Evolutionary conservation across 2,329 filamentous ascomycete species (phyloP).

Genomic region (Orbilia oligospora): DNA sequence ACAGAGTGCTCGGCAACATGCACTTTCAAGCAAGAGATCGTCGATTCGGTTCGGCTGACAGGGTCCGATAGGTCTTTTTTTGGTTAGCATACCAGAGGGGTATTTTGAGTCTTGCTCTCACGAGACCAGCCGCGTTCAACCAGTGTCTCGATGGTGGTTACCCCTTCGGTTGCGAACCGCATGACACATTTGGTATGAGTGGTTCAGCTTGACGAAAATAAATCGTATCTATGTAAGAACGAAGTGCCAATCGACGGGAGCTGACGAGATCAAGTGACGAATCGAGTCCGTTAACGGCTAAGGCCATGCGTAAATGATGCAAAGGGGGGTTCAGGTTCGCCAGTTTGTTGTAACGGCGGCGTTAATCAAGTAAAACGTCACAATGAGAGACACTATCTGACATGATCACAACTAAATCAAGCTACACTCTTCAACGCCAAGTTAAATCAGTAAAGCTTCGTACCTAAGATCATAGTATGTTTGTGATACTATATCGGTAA

Average conservation of each 20-base stretch:
- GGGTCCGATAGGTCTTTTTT: background rate
- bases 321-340: background rate
- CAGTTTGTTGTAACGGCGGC: background rate
- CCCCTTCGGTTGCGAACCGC: constrained; percentile 20
- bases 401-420: background rate
- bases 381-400: background rate
- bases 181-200: constrained; percentile 13
- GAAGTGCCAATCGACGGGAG: background rate
- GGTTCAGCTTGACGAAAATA: constrained; percentile 11
- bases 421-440: background rate
- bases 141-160: background rate
- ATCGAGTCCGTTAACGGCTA: background rate
- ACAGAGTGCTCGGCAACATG: constrained; percentile 4
- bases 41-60: background rate
- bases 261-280: background rate
- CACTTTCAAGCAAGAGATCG: constrained; percentile 14
- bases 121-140: constrained; percentile 3
- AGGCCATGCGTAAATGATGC: background rate
- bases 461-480: background rate
- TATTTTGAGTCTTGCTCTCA: background rate
- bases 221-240: constrained; percentile 15
- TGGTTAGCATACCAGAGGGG: constrained; percentile 1
- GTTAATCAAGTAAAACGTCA: background rate
- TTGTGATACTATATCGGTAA: background rate
- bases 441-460: background rate